Base-by-base conservation (phyloP, 192 early-diverging fungal genomes). In the Dispira simplex region DNA sequence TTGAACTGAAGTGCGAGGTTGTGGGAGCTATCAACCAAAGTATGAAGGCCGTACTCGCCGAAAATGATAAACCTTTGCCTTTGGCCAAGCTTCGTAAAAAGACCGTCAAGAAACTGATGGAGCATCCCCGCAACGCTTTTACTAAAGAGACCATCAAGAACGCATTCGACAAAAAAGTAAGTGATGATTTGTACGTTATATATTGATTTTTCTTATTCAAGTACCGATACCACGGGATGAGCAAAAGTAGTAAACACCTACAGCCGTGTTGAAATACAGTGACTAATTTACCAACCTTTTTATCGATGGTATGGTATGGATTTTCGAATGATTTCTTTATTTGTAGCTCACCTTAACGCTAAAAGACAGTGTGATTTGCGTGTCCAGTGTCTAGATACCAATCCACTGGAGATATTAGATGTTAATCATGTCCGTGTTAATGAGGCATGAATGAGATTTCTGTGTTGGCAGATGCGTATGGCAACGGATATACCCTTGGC, bases 21-120 rank as follows among this genome's bases (percentile, higher is more conserved):
- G 32, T 39, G 32, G 32, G 32, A 39, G 32, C 32, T 1, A 39
- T 39, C 32, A 39, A 39, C 32, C 32, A 39, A 39, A 39, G 32
- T 39, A 39, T 39, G 32, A 39, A 4, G 49, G 49, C 23, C 4
- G 49, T 51, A 1, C 23, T 51, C n/a, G 8, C 49, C 23, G 49
- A 51, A 18, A 23, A 51, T 18, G 8, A 8, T 23, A 51, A 51
- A 51, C 16, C 49, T 23, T 23, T 51, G 49, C 16, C n/a, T 8
- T 23, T 51, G 49, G 8, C 16, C 49, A 51, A 51, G 8, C 49
- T 51, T 18, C 49, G 49, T 51, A 51, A 51, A 23, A 51, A 51
- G 49, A 23, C 23, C n/a, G 49, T 51, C 49, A 51, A 51, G 49
- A 51, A 18, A 20, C 49, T 51, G n/a, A 51, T 20, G 49, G 49